These are phyloP conservation scores for Orychophragmus violaceus DNA, from an alignment of 345 rosid genomes.

Conservation along the genomic window DNA sequence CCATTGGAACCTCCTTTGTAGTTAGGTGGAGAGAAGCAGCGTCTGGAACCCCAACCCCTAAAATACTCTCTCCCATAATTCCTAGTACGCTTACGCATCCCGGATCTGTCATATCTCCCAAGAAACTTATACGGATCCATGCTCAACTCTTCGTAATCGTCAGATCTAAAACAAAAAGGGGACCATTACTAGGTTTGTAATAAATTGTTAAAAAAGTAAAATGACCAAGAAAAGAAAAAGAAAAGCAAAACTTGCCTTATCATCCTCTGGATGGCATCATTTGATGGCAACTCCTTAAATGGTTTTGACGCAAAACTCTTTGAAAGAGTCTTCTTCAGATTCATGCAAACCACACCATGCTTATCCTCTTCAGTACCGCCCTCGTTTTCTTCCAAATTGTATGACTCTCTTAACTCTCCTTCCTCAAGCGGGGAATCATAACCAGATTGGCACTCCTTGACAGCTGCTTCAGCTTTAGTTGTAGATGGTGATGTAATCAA, in stretches of 20 bases:
- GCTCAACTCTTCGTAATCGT: neutral
- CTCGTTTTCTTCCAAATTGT: slow-evolving; percentile 39
- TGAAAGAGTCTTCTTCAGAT: neutral
- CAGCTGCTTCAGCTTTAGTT: slow-evolving; percentile 1
- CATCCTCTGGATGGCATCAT: slow-evolving; percentile 22
- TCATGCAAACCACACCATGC: slow-evolving; percentile 4
- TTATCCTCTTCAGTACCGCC: slow-evolving; percentile 33
- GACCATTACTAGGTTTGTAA: neutral
- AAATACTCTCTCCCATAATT: slow-evolving; percentile 31
- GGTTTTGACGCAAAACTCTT: too few species aligned
- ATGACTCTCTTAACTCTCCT: slow-evolving; percentile 56
- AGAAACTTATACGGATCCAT: neutral
- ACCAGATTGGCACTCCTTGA: slow-evolving; percentile 38
- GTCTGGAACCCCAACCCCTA: slow-evolving; percentile 31
- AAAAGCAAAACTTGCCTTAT: slow-evolving; percentile 35
- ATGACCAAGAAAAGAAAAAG: neutral
- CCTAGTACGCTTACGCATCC: slow-evolving; percentile 21
- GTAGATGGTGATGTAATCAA: slow-evolving; percentile 2
- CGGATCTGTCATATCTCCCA: neutral
- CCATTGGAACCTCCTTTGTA: slow-evolving; percentile 15
- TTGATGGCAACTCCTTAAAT: slow-evolving; percentile 25
- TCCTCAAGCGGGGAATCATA: slow-evolving; percentile 60
- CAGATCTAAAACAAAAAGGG: neutral
- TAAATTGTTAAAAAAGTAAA: neutral
- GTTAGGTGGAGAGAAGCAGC: slow-evolving; percentile 25